Evolutionary conservation across 768 basidiomycete genomes (phyloP).

Genomic region (Lactarius tabidus): DNA sequence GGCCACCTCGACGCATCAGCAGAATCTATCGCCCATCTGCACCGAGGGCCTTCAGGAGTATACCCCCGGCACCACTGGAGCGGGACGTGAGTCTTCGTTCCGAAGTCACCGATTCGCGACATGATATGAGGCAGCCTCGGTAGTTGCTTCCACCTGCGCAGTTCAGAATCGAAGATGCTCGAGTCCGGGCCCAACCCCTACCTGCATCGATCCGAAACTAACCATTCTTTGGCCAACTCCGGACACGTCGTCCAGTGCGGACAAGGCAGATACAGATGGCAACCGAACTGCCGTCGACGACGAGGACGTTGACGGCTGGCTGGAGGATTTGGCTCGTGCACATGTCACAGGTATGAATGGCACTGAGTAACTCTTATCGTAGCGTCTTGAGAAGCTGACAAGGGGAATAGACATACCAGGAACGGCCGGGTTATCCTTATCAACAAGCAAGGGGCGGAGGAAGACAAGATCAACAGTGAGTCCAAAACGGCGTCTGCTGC

Average conservation of each 20-base stretch:
- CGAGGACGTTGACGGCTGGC: neutral
- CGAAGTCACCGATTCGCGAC: neutral
- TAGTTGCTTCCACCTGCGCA: neutral
- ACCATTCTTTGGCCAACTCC: slow-evolving; percentile 12
- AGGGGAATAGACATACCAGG: neutral
- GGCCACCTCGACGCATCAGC: neutral
- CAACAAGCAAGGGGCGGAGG: neutral
- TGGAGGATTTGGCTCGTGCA: neutral
- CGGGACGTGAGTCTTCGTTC: slow-evolving; percentile 8
- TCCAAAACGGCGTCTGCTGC: neutral
- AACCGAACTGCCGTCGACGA: neutral
- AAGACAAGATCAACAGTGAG: slow-evolving; percentile 16
- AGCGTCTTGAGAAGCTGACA: neutral
- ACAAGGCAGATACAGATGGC: neutral
- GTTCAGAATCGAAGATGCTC: neutral
- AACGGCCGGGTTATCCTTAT: neutral
- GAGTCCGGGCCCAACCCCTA: slow-evolving; percentile 9
- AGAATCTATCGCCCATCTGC: neutral
- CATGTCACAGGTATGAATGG: neutral
- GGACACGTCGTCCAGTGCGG: slow-evolving; percentile 8
- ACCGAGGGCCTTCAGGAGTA: neutral
- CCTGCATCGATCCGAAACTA: slow-evolving; percentile 19
- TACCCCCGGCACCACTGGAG: neutral
- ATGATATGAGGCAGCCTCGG: neutral
- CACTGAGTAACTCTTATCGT: neutral